These are phyloP conservation scores for Rhodotorula sp. DNA, from an alignment of 1,284 basidiomycete genomes.

Conservation along the genomic window DNA sequence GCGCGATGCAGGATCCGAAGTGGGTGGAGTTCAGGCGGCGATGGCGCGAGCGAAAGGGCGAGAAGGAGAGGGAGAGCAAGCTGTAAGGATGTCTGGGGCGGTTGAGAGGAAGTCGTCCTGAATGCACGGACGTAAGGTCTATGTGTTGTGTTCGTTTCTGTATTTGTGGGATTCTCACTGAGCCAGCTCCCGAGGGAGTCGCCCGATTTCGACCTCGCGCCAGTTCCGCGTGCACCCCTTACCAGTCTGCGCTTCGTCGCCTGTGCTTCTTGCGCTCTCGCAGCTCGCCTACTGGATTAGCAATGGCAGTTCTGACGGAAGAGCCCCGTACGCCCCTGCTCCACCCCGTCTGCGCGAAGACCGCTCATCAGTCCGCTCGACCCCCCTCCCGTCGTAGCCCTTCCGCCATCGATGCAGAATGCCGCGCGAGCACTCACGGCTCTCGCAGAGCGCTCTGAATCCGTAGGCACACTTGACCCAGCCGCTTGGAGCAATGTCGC, in stretches of 20 bases:
- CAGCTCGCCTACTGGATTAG: background rate
- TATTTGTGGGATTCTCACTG: background rate
- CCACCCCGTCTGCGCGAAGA: background rate
- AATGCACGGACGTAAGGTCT: too few relatives aligned
- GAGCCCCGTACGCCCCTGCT: background rate
- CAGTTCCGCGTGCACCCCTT: background rate
- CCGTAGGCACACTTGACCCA: too few relatives aligned
- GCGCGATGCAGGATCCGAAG: slow-evolving; percentile 28
- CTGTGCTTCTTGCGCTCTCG: background rate
- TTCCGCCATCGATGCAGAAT: background rate
- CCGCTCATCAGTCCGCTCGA: background rate
- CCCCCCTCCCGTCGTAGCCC: background rate
- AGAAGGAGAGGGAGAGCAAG: slow-evolving; percentile 4
- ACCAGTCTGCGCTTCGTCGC: background rate
- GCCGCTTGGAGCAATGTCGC: background rate
- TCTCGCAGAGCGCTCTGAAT: too few relatives aligned
- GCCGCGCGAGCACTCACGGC: background rate
- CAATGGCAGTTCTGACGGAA: slow-evolving; percentile 4
- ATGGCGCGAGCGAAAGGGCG: slow-evolving; percentile 4
- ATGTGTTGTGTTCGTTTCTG: background rate
- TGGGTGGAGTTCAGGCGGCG: slow-evolving; percentile 2
- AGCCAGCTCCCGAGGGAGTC: too few relatives aligned
- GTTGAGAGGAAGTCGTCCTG: too few relatives aligned
- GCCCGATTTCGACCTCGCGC: background rate
- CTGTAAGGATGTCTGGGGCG: background rate